Evolutionary conservation across 2,329 filamentous ascomycete genomes (phyloP).

Genomic region (Hysterium pulicare): DNA sequence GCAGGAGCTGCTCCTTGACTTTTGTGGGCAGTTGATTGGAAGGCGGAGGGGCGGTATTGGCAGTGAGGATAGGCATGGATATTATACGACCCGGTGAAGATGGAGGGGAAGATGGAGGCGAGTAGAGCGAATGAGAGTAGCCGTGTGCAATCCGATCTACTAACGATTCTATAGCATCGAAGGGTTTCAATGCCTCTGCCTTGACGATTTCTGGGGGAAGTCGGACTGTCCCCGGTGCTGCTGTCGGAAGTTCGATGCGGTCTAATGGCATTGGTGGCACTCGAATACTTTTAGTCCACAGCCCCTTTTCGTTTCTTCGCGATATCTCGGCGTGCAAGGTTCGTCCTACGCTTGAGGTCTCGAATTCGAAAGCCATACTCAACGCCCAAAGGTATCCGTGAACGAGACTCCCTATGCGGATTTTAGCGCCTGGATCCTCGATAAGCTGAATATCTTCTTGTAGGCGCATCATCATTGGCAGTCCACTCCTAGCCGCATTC

Average conservation of each 20-base stretch:
- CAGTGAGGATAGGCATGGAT: slow-evolving; percentile 57
- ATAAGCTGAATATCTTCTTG: slow-evolving; percentile 77
- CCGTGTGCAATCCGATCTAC: slow-evolving; percentile 70
- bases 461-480: slow-evolving; percentile 85
- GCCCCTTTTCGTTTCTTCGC: slow-evolving; percentile 66
- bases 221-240: slow-evolving; percentile 20
- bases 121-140: slow-evolving; percentile 62
- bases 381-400: slow-evolving; percentile 87
- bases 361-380: slow-evolving; percentile 73
- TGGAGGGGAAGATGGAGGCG: slow-evolving; percentile 67
- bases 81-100: slow-evolving; percentile 65
- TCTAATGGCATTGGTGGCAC: slow-evolving; percentile 66
- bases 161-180: slow-evolving; percentile 68
- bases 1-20: slow-evolving; percentile 72
- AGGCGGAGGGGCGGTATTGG: slow-evolving; percentile 10
- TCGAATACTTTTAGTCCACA: slow-evolving; percentile 75
- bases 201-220: slow-evolving; percentile 25
- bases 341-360: slow-evolving; percentile 64
- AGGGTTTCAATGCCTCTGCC: slow-evolving; percentile 58
- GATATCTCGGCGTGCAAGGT: slow-evolving; percentile 74
- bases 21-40: slow-evolving; percentile 57
- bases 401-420: slow-evolving; percentile 77
- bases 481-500: slow-evolving; percentile 72
- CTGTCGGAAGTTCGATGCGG: slow-evolving; percentile 45
- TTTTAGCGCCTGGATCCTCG: slow-evolving; percentile 65